phyloP scores from a whole-genome alignment of 2,329 filamentous ascomycete species.

The Calonectria honghensis region DNA sequence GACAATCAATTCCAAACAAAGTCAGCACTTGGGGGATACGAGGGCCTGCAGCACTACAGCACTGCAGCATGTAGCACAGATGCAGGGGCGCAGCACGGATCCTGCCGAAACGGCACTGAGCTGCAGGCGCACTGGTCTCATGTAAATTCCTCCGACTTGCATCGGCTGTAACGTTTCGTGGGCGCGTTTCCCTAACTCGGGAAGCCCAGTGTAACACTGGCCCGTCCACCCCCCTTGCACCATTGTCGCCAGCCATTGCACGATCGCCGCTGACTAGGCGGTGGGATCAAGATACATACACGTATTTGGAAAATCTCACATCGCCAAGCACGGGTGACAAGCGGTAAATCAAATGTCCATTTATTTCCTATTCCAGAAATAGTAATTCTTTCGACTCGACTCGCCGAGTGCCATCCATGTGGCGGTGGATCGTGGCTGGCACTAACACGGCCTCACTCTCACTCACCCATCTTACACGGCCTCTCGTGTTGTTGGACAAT shows the following conservation, averaged over 20 bases:
- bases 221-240: no score
- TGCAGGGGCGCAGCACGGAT: constrained; percentile 19
- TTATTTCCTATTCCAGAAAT: not conserved
- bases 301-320: not conserved
- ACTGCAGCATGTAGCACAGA: not conserved
- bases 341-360: not conserved
- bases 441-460: not conserved
- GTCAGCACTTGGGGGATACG: not conserved
- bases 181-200: not conserved
- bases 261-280: not conserved
- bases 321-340: not conserved
- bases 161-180: constrained; percentile 20
- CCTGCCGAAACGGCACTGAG: constrained; percentile 15
- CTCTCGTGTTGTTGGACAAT: not conserved
- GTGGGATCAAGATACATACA: not conserved
- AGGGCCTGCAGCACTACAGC: constrained; percentile 5
- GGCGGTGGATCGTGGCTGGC: not conserved
- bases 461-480: not conserved
- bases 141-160: not conserved
- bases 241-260: not conserved
- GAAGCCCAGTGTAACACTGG: no score
- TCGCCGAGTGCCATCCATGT: not conserved
- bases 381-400: not conserved
- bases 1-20: constrained; percentile 23
- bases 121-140: not conserved